These are phyloP conservation scores for Termitomyces sp. DNA, from an alignment of 1,284 basidiomycete species.

Conservation along the genomic window DNA sequence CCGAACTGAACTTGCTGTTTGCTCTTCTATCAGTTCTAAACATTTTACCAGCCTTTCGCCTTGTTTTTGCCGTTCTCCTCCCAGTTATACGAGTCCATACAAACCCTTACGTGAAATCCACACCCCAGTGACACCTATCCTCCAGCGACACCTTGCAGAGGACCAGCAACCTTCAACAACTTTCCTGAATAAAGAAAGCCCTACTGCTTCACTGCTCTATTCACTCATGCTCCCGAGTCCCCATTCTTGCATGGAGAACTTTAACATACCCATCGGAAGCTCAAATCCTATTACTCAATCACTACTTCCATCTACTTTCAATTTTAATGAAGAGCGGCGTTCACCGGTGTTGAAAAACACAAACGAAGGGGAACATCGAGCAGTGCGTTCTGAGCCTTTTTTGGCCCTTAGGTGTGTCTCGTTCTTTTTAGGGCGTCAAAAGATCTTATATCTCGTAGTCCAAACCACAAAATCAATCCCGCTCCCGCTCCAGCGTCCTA, in stretches of 20 bases:
- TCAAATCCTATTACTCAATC: not conserved
- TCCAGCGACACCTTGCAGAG: slow-evolving; percentile 13
- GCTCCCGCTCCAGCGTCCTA: slow-evolving; percentile 22
- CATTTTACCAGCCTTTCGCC: slow-evolving; percentile 8
- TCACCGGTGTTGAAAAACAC: slow-evolving; percentile 5
- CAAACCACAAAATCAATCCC: slow-evolving; percentile 12
- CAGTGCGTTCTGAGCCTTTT: not conserved
- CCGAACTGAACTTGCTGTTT: slow-evolving; percentile 11
- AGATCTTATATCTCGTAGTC: slow-evolving; percentile 7
- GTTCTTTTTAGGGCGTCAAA: not conserved
- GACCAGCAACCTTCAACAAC: slow-evolving; percentile 2
- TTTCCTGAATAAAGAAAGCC: slow-evolving; percentile 2
- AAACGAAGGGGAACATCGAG: slow-evolving; percentile 7
- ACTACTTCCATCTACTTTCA: not conserved
- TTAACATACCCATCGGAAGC: slow-evolving; percentile 2
- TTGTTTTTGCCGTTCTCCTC: slow-evolving; percentile 8
- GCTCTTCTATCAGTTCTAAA: slow-evolving; percentile 14
- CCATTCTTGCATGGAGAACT: slow-evolving; percentile 7
- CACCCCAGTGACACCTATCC: slow-evolving; percentile 8
- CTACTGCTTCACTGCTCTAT: not conserved
- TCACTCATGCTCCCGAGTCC: slow-evolving; percentile 5
- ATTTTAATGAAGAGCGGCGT: slow-evolving; percentile 5
- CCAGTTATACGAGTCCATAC: not conserved
- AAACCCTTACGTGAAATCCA: not conserved
- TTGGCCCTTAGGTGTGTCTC: slow-evolving; percentile 8